phyloP scores from a whole-genome alignment of 305 asterid genomes.

The Salvia sclarea region DNA sequence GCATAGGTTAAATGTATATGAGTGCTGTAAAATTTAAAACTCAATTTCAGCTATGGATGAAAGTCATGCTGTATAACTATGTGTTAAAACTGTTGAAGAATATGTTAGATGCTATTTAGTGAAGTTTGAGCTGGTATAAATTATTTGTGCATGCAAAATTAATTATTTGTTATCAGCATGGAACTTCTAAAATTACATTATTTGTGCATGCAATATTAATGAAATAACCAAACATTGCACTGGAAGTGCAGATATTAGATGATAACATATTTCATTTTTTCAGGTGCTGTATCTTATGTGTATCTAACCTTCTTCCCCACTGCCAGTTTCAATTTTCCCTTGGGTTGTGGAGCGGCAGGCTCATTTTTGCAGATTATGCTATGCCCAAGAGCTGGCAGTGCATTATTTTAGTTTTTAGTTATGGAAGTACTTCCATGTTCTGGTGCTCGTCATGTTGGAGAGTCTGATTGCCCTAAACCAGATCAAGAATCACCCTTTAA shows the following conservation, averaged over 20 bases:
- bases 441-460: constrained; percentile 47
- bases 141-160: not conserved
- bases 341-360: constrained; percentile 33
- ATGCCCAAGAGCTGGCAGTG: constrained; percentile 40
- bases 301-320: constrained; percentile 2
- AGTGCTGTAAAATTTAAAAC: not conserved
- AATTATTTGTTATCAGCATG: too few relatives aligned
- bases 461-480: constrained; percentile 60
- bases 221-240: constrained; percentile 7
- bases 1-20: not conserved
- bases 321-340: constrained; percentile 22
- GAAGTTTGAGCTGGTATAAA: constrained; percentile 9
- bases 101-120: not conserved
- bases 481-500: constrained; percentile 47
- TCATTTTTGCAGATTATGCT: constrained; percentile 25
- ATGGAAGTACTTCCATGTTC: constrained; percentile 84
- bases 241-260: not conserved
- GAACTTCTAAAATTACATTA: constrained; percentile 13
- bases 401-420: constrained; percentile 35
- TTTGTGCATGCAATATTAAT: not conserved
- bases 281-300: constrained; percentile 24
- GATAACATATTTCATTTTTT: constrained; percentile 24
- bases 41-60: not conserved
- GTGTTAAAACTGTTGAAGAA: constrained; percentile 13
- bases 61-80: constrained; percentile 12